These are phyloP conservation scores for Ustilago loliicola DNA, from an alignment of 1,284 basidiomycete species.

Conservation along the genomic window DNA sequence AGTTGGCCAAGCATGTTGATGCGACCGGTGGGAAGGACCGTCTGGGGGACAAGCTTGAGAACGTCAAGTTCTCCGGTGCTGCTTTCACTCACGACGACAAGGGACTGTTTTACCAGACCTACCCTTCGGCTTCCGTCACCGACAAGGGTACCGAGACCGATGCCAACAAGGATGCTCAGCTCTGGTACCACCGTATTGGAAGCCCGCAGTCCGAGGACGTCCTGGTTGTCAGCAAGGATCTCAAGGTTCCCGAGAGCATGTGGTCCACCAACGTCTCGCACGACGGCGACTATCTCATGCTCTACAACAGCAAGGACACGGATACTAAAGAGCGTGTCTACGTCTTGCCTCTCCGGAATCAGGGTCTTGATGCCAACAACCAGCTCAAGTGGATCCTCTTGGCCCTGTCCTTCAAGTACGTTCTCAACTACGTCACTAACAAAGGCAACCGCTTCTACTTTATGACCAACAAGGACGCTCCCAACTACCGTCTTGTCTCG, in stretches of 20 bases:
- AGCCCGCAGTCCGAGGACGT: slow-evolving; percentile 63
- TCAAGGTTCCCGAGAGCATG: slow-evolving; percentile 57
- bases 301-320: slow-evolving; percentile 65
- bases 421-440: slow-evolving; percentile 61
- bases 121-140: slow-evolving; percentile 52
- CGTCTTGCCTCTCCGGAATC: slow-evolving; percentile 54
- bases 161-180: slow-evolving; percentile 64
- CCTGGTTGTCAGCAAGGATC: slow-evolving; percentile 62
- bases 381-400: slow-evolving; percentile 64
- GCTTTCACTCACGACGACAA: slow-evolving; percentile 66
- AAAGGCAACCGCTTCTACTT: slow-evolving; percentile 67
- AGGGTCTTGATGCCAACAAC: slow-evolving; percentile 15
- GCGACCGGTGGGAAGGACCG: slow-evolving; percentile 59
- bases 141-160: slow-evolving; percentile 69
- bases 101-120: slow-evolving; percentile 68
- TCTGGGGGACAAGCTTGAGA: slow-evolving; percentile 57
- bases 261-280: slow-evolving; percentile 62
- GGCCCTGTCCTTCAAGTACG: slow-evolving; percentile 61
- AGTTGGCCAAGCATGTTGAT: slow-evolving; percentile 42
- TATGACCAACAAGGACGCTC: slow-evolving; percentile 66
- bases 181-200: slow-evolving; percentile 68
- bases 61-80: slow-evolving; percentile 65
- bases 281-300: slow-evolving; percentile 63
- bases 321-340: slow-evolving; percentile 63
- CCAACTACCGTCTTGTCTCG: slow-evolving; percentile 64